Percentiles rank a stretch among this genome's conserved stretches.
These are phyloP conservation scores for Globisporangium nodosum DNA, from an alignment of 352 stramenopile genomes.

Conservation along the genomic window DNA sequence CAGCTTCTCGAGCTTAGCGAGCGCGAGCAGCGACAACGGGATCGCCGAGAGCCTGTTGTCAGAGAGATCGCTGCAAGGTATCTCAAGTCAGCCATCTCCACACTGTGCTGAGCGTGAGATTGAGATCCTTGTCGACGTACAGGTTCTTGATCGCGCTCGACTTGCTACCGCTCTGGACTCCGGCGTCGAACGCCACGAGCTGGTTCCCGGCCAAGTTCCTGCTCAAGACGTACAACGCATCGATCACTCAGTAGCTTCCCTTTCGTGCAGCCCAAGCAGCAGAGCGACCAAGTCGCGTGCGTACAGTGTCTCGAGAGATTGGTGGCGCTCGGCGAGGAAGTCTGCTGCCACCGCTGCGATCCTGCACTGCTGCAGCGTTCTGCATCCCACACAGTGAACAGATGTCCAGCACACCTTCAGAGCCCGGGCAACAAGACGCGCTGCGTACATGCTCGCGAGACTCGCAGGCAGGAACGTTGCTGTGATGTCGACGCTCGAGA, in stretches of 20 bases:
- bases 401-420: background rate
- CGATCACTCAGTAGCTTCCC: background rate
- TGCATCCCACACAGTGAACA: background rate
- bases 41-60: slow-evolving; percentile 35
- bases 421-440: background rate
- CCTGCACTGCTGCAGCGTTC: slow-evolving; percentile 25
- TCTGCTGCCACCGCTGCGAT: slow-evolving; percentile 29
- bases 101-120: background rate
- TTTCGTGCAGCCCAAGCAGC: background rate
- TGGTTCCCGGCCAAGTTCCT: slow-evolving; percentile 1
- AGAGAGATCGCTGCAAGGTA: slow-evolving; percentile 25
- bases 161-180: background rate
- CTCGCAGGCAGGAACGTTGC: slow-evolving; percentile 35
- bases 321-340: slow-evolving; percentile 18
- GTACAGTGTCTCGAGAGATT: background rate
- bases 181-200: background rate
- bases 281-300: no score
- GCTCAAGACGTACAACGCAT: slow-evolving; percentile 20
- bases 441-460: slow-evolving; percentile 33
- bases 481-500: slow-evolving; percentile 24
- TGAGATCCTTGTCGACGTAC: slow-evolving; percentile 8
- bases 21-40: slow-evolving; percentile 23
- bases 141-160: slow-evolving; percentile 20
- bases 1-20: slow-evolving; percentile 35
- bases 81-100: background rate